Evolutionary conservation across 2,329 filamentous ascomycete species (phyloP), one percentile per base, ranked within the genome.

Genomic region (Neophaeococcomyces mojaviensis): DNA sequence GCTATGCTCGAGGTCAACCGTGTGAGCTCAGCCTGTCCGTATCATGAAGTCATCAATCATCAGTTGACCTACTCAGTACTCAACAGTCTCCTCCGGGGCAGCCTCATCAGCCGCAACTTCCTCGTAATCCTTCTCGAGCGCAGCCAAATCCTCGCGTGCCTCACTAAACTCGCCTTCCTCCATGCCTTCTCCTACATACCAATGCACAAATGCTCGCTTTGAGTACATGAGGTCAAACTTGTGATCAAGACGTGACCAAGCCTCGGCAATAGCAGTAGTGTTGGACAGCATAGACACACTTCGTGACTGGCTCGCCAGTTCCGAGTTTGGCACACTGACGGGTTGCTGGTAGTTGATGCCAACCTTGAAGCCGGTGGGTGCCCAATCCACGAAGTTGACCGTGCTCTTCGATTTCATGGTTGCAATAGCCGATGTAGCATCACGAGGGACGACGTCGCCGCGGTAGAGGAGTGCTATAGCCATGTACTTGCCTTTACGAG

Each of bases 81-180:
- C 41, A 37, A 2, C 33, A 26, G 22, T 19, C 8, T 44, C 19
- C 4, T 77, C 72, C 57, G 82, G 16, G 43, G 49, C 54, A 5
- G 15, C 72, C 54, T 72, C 69, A 67, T 89, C 85, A 63, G 74
- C 78, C 50, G 84, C 85, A 57, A 89, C 85, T 74, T 89, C 86
- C 68, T 88, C 85, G 64, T 90, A 90, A 60, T 90, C 86, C 73
- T 84, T 86, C 75, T 90, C 86, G 28, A 92, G 74, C 39, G 86
- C 86, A 52, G 86, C 86, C 50, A 92, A 74, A 65, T 92, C 86
- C 72, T 92, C 86, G 58, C 86, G 82, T 51, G 86, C 86, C 69
- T 92, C 86, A 53, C 82, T 85, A 72, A 92, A 92, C 68, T 92
- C 86, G 59, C 86, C 86, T 67, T 92, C 86, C 72, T 92, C 86